Conservation (phyloP, 495 filamentous ascomycete species). For the Xylaria intraflava region DNA sequence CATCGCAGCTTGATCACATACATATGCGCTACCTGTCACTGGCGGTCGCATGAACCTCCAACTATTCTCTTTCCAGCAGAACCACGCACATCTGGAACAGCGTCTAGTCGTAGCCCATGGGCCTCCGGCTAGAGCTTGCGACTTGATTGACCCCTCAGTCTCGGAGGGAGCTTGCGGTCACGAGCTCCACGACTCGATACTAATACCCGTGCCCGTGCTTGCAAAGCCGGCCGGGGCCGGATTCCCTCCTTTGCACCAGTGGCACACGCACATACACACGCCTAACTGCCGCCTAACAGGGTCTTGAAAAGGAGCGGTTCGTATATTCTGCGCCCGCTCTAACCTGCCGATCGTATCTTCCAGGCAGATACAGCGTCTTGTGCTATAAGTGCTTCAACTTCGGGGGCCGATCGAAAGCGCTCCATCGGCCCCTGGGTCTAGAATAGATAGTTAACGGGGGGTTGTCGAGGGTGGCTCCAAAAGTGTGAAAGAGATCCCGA, state of each 20-base stretch:
- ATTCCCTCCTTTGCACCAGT: background rate
- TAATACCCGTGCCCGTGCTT: background rate
- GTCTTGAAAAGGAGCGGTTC: background rate
- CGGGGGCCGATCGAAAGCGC: background rate
- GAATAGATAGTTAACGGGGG: no score
- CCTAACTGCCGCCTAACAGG: background rate
- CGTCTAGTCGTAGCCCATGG: background rate
- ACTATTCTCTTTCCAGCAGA: constrained; percentile 5
- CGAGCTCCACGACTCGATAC: background rate
- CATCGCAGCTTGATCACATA: background rate
- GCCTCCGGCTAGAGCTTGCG: background rate
- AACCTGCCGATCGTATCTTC: background rate
- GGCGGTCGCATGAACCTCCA: constrained; percentile 5
- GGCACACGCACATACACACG: background rate
- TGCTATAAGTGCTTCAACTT: background rate
- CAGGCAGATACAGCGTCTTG: background rate
- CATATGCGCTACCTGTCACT: constrained; percentile 4
- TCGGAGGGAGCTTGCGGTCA: constrained; percentile 8
- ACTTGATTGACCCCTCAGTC: constrained; percentile 1
- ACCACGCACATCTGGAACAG: constrained; percentile 1
- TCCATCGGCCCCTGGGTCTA: background rate
- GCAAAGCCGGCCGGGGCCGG: constrained; percentile 4
- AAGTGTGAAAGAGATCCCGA: no score
- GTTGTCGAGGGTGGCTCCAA: no score
- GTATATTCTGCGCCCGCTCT: background rate